Base-by-base conservation (phyloP, 148 eudicot species). In the Fagopyrum tataricum region DNA sequence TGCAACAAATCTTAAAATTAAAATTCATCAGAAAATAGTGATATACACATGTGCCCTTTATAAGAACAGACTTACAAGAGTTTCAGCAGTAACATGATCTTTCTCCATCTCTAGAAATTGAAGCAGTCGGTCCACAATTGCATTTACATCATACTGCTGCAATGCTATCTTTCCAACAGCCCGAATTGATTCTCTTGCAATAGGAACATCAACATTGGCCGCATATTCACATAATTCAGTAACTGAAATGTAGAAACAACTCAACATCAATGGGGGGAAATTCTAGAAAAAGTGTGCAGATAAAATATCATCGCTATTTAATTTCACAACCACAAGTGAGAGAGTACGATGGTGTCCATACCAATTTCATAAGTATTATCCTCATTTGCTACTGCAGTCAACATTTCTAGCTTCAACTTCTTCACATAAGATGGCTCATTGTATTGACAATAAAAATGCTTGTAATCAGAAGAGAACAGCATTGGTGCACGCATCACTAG, bases 41-140 rank as follows among this genome's bases (percentile, higher is more conserved):
- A 64, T 31, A 31, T 64, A 64, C 69, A 64, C 3, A 4, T 15
- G 44, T 37, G 44, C 37, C 18, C 42, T 64, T 64, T 64, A 64
- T 18, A 14, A 64, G 31, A 24, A 14, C 5, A 23, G 15, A 79
- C 84, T 81, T 85, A 96, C 99, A 78, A 96, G 92, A 69, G 99
- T 96, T 86, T 96, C 99, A 67, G 99, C 99, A 39, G 99, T 96
- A 78, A 92, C 99, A 61, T 92, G 82, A 69, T 96, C 99, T 78
- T 92, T 96, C 72, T 96, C 99, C 99, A 96, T 96, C 86, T 96
- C 99, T 74, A 96, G 82, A 86, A 96, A 96, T 86, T 96, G 99
- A 78, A 96, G 99, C 78, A 96, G 86, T 77, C 99, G 84, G 79
- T 96, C 97, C 70, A 96, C 99, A 82, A 96, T 96, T 62, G 99